Evolutionary conservation across 441 rosid species (phyloP).

Genomic region (Iberis amara): DNA sequence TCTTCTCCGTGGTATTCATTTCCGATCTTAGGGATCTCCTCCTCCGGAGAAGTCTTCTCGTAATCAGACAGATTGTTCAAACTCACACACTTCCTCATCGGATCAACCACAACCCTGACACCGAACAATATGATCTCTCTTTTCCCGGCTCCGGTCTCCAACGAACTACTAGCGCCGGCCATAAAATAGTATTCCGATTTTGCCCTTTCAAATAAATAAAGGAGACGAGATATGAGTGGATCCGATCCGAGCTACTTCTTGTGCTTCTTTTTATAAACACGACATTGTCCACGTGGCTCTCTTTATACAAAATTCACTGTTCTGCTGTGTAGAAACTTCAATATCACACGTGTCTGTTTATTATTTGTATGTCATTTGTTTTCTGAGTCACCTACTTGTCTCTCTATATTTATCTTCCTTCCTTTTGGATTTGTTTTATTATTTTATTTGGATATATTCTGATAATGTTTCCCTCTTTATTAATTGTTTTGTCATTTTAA

Average conservation of each 20-base stretch:
- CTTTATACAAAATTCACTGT: neutral
- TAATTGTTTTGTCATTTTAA: slow-evolving; percentile 10
- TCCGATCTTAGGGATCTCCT: slow-evolving; percentile 29
- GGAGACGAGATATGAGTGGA: slow-evolving; percentile 32
- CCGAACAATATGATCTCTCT: slow-evolving; percentile 90
- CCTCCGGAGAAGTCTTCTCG: slow-evolving; percentile 43
- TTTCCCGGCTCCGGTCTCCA: slow-evolving; percentile 27
- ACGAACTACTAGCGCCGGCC: slow-evolving; percentile 31
- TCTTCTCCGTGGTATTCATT: slow-evolving; percentile 10
- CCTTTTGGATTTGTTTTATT: slow-evolving; percentile 6
- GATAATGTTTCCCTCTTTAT: slow-evolving; percentile 4
- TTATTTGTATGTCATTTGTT: slow-evolving; percentile 2
- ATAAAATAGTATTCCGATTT: neutral
- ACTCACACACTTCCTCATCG: slow-evolving; percentile 88
- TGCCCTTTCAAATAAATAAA: slow-evolving; percentile 14
- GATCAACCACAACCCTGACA: slow-evolving; percentile 79
- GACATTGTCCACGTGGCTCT: slow-evolving; percentile 21
- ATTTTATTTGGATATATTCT: slow-evolving; percentile 14
- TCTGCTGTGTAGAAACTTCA: neutral
- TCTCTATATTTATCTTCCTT: slow-evolving; percentile 15
- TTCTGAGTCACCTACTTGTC: slow-evolving; percentile 4
- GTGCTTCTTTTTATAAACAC: slow-evolving; percentile 15
- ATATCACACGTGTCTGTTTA: neutral
- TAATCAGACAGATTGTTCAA: slow-evolving; percentile 85
- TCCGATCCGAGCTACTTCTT: slow-evolving; percentile 19